Conservation (phyloP, 257 asterid genomes). For the Oldenlandia corymbosa region DNA sequence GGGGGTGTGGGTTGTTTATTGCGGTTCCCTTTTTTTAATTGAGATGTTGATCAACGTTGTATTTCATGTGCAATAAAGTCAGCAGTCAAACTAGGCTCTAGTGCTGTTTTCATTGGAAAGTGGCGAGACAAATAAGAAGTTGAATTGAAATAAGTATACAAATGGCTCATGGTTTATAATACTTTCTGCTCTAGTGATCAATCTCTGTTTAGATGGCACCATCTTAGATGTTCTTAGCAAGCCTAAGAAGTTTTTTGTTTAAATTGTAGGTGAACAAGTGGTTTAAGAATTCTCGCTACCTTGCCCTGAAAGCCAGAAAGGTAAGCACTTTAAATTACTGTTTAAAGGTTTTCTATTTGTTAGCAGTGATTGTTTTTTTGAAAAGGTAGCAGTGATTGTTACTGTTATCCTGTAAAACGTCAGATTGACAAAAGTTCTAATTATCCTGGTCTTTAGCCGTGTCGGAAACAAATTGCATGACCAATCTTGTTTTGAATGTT, state of each 20-base stretch:
- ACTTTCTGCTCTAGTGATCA: neutral
- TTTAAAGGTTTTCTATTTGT: constrained; percentile 3
- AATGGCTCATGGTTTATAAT: neutral
- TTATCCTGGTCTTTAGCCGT: neutral
- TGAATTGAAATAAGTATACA: neutral
- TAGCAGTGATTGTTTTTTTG: neutral
- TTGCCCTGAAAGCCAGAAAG: constrained; percentile 90
- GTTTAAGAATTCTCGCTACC: constrained; percentile 98
- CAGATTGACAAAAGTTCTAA: neutral
- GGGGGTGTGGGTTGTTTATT: too few species aligned
- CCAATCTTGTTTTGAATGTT: neutral
- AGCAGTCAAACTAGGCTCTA: neutral
- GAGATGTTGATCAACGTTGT: neutral
- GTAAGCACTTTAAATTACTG: constrained; percentile 28
- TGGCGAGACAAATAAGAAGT: neutral
- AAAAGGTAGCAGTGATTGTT: too few species aligned
- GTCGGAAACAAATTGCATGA: neutral
- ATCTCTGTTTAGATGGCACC: neutral
- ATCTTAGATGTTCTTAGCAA: neutral
- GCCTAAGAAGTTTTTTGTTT: neutral
- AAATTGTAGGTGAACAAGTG: constrained; percentile 94
- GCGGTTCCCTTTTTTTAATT: neutral
- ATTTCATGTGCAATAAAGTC: neutral
- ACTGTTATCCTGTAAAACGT: neutral
- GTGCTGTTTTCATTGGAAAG: neutral